Conservation (phyloP, 1,284 basidiomycete species). For the Amylostereum chailletii region DNA sequence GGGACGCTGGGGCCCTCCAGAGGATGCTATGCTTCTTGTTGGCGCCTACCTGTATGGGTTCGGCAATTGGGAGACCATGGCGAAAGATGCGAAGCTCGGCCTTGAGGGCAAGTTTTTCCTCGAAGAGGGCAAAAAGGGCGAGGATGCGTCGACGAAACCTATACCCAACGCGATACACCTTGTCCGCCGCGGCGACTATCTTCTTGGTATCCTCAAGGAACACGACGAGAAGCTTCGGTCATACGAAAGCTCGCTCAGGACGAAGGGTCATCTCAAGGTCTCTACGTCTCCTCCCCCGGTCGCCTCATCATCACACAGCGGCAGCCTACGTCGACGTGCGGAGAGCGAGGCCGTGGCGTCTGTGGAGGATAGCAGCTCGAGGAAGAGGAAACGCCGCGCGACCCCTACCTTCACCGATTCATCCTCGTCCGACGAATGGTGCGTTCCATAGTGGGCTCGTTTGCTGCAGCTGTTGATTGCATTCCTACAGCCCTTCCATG, state of each 20-base stretch:
- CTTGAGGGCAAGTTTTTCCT: conserved; percentile 94
- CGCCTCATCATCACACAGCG: conserved; percentile 54
- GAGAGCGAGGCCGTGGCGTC: conserved; percentile 77
- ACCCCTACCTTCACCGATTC: conserved; percentile 92
- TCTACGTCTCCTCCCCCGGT: conserved; percentile 66
- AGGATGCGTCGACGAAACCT: conserved; percentile 70
- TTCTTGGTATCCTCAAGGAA: conserved; percentile 83
- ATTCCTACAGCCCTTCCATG: conserved; percentile 74
- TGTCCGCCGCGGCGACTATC: conserved; percentile 92
- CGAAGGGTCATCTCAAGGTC: conserved; percentile 53
- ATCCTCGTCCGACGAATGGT: conserved; percentile 84
- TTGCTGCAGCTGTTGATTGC: background rate
- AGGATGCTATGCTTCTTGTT: conserved; percentile 91
- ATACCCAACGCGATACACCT: conserved; percentile 97
- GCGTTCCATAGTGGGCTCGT: conserved; percentile 20
- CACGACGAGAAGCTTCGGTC: conserved; percentile 88
- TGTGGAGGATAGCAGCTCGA: conserved; percentile 58
- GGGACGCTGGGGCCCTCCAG: conserved; percentile 87
- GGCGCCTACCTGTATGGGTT: conserved; percentile 94
- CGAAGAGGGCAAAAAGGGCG: conserved; percentile 90
- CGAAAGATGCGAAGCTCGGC: conserved; percentile 78
- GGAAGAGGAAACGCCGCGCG: conserved; percentile 78
- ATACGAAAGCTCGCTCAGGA: conserved; percentile 66
- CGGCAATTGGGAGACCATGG: conserved; percentile 95
- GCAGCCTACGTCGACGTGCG: conserved; percentile 59